Evolutionary conservation across 2,329 filamentous ascomycete genomes (phyloP).

Genomic region (Blastomyces parvus): DNA sequence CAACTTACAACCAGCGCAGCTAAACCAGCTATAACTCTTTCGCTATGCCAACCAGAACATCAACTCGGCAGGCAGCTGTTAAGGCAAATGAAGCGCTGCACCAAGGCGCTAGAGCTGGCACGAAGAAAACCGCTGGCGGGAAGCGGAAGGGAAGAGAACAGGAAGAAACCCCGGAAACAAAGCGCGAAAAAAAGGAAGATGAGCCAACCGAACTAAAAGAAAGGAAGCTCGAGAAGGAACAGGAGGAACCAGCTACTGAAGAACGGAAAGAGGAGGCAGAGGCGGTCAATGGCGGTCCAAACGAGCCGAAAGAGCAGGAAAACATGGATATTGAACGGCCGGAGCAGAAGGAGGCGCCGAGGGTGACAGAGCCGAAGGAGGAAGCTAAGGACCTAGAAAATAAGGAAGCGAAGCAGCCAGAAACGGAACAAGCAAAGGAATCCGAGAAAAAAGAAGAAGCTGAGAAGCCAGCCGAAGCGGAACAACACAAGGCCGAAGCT

Average conservation of each 20-base stretch:
- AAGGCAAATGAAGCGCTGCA: slow-evolving; percentile 37
- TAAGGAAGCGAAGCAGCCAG: slow-evolving; percentile 17
- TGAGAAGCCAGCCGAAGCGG: not conserved
- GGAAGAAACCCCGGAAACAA: slow-evolving; percentile 23
- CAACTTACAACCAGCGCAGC: not conserved
- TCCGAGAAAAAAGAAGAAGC: slow-evolving; percentile 10
- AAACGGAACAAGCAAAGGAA: slow-evolving; percentile 8
- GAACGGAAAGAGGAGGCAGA: slow-evolving; percentile 18
- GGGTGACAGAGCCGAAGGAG: not conserved
- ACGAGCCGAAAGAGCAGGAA: slow-evolving; percentile 16
- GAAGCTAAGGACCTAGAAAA: not conserved
- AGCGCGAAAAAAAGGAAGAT: slow-evolving; percentile 30
- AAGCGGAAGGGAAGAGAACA: slow-evolving; percentile 32
- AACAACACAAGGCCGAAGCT: not conserved
- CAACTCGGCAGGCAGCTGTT: slow-evolving; percentile 35
- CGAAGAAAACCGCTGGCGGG: slow-evolving; percentile 22
- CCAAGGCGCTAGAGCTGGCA: slow-evolving; percentile 24
- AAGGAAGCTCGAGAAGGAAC: slow-evolving; percentile 3
- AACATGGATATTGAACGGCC: slow-evolving; percentile 12
- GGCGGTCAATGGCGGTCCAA: slow-evolving; percentile 11
- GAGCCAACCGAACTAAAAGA: slow-evolving; percentile 1
- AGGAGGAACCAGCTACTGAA: slow-evolving; percentile 10
- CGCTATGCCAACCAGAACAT: slow-evolving; percentile 29
- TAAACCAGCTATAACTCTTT: not conserved
- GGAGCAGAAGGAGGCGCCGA: slow-evolving; percentile 3